A percentile compares a stretch with the other conserved stretches of the same genome.
Conservation (phyloP, 768 basidiomycete genomes). For the Phaeolepiota aurea region DNA sequence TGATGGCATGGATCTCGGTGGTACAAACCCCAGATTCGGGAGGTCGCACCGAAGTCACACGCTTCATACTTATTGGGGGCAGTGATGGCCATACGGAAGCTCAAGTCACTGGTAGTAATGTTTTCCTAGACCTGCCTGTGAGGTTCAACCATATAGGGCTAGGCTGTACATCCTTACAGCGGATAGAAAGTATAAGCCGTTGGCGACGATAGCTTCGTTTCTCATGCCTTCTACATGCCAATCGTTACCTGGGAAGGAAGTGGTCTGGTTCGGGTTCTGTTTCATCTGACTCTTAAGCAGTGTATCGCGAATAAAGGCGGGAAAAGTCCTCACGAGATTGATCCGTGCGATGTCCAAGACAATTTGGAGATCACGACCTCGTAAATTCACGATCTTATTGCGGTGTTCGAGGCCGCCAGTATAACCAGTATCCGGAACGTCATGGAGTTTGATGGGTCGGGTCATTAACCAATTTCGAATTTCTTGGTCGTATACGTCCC, state of each 20-base stretch:
- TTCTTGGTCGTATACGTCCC: slow-evolving; percentile 31
- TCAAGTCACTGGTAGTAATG: slow-evolving; percentile 21
- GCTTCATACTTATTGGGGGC: slow-evolving; percentile 33
- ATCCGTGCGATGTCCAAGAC: slow-evolving; percentile 32
- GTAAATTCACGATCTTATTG: slow-evolving; percentile 26
- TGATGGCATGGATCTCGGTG: slow-evolving; percentile 41
- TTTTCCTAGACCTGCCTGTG: slow-evolving; percentile 28
- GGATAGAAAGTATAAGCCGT: slow-evolving; percentile 30
- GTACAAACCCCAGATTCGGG: slow-evolving; percentile 41
- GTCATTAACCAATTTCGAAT: slow-evolving; percentile 33
- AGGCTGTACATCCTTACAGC: slow-evolving; percentile 20
- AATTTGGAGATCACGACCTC: slow-evolving; percentile 31
- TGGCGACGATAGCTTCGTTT: slow-evolving; percentile 42
- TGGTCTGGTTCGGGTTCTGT: background rate
- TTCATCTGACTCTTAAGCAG: background rate
- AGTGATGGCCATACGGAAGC: slow-evolving; percentile 45
- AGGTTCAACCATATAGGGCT: background rate
- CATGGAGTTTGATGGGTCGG: slow-evolving; percentile 36
- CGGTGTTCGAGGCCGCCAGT: slow-evolving; percentile 35
- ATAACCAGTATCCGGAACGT: slow-evolving; percentile 35
- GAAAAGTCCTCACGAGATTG: slow-evolving; percentile 23
- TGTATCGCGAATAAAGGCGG: background rate
- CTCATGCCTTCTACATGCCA: slow-evolving; percentile 50
- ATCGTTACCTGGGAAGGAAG: slow-evolving; percentile 19
- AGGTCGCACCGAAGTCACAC: slow-evolving; percentile 37